A percentile compares a stretch with the other conserved stretches of the same genome.
phyloP scores from a whole-genome alignment of 441 rosid genomes.

The Syzygium malaccense region DNA sequence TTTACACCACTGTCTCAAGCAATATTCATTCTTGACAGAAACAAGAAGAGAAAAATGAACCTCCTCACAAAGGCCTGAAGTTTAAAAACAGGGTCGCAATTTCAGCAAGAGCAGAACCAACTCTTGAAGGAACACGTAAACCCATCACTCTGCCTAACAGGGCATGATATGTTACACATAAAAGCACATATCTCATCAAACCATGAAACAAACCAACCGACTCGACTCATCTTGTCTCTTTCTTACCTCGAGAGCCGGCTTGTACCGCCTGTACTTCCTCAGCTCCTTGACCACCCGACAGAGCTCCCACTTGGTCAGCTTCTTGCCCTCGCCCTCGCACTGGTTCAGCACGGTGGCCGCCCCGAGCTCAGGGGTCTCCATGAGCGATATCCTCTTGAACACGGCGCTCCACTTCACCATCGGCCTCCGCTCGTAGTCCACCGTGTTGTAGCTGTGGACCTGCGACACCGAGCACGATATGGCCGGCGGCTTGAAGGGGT shows the following conservation, averaged over 20 bases:
- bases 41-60: not conserved
- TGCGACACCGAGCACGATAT: constrained; percentile 57
- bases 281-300: constrained; percentile 86
- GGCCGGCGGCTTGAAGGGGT: not conserved
- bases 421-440: constrained; percentile 80
- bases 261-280: constrained; percentile 72
- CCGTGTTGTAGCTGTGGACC: constrained; percentile 64
- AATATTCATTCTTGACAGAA: not conserved
- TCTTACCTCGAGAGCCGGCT: constrained; percentile 79
- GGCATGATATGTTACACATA: not conserved
- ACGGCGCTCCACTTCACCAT: constrained; percentile 68
- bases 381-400: constrained; percentile 61
- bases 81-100: not conserved
- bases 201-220: not conserved
- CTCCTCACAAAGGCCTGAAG: not conserved
- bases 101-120: not conserved
- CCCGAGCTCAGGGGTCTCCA: constrained; percentile 78
- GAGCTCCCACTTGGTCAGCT: constrained; percentile 88
- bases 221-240: not conserved
- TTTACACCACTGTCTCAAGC: not conserved
- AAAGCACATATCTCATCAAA: not conserved
- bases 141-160: not conserved
- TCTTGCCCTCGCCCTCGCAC: constrained; percentile 64
- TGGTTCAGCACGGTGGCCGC: constrained; percentile 59
- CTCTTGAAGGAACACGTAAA: not conserved